These are phyloP conservation scores for Glutinoglossum americanum DNA, from an alignment of 495 filamentous ascomycete species.

Conservation along the genomic window DNA sequence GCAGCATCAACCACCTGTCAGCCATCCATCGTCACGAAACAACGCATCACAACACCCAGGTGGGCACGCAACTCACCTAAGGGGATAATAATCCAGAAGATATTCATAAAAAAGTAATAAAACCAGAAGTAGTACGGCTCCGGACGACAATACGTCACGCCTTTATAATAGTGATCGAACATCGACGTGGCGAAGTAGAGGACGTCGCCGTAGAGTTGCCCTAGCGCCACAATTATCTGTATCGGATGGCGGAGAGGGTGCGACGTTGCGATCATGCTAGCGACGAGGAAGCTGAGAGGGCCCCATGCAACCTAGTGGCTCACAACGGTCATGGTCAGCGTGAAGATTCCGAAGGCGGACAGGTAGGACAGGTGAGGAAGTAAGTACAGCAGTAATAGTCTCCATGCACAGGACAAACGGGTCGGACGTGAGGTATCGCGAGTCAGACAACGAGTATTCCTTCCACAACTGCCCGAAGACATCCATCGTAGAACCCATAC, in stretches of 20 bases:
- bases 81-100: slow-evolving; percentile 69
- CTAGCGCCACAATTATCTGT: slow-evolving; percentile 50
- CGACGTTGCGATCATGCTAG: slow-evolving; percentile 32
- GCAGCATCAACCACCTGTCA: neutral
- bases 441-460: slow-evolving; percentile 69
- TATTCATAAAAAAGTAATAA: slow-evolving; percentile 73
- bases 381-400: slow-evolving; percentile 54
- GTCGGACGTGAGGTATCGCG: slow-evolving; percentile 59
- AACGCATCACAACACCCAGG: neutral
- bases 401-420: slow-evolving; percentile 71
- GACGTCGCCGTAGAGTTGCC: slow-evolving; percentile 68
- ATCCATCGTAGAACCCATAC: slow-evolving; percentile 34
- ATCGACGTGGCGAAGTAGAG: slow-evolving; percentile 71
- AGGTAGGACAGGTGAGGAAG: neutral
- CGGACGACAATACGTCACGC: slow-evolving; percentile 44
- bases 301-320: slow-evolving; percentile 45
- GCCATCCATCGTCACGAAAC: neutral
- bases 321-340: neutral
- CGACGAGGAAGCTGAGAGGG: slow-evolving; percentile 52
- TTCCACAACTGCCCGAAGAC: slow-evolving; percentile 72
- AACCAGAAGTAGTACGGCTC: slow-evolving; percentile 71
- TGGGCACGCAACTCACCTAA: slow-evolving; percentile 10
- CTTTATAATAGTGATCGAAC: slow-evolving; percentile 37
- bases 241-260: slow-evolving; percentile 46
- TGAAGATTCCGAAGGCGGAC: neutral